Base-by-base conservation (phyloP, 352 stramenopile genomes). In the Phytopythium ostracodes region DNA sequence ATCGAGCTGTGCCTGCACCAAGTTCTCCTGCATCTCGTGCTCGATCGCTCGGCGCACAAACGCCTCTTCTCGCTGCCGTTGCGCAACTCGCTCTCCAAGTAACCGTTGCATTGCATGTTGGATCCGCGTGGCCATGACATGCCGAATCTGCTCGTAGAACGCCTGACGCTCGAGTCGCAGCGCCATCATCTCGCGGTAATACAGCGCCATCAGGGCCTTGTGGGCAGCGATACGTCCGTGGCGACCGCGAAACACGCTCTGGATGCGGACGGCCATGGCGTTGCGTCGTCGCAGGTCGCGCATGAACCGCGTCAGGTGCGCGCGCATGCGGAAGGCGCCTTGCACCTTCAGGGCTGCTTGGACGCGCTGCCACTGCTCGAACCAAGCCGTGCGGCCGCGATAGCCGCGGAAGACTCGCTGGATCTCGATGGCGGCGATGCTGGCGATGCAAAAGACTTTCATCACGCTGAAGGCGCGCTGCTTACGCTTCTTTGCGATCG, bases 161-260 rank as follows among this genome's bases (percentile, higher is more conserved):
- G 40, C 64, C 10, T 83, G 72, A 10, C 81, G 72, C n/a, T 91
- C 74, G 12, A 62, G 46, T 20, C 88, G 72, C 31, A 93, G 65
- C 25, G 66, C 66, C 25, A 72, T 68, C 75, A 90, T 79, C 59
- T 90, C 81, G 10, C 50, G 43, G 60, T 83, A 79, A 65, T 88
- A 92, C 53, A 75, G 63, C 31, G 60, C 63, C 9, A 91, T 36
- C 5, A 92, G 56, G 2, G 10, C 49, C 12, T 76, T 67, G 1
- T 72, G 70, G 9, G 74, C 71, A 31, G 52, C 40, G 42, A 87
- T 73, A 2, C 84, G 71, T 4, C 72, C 84, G 2, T 77, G 56
- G 6, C 84, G 76, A 17, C 84, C 84, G 24, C 84, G 76, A 60
- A 87, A 92, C 33, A 85, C 67, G 2, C 79, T 75, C 60, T 88